These are phyloP conservation scores for Prunella vulgaris DNA, from an alignment of 257 asterid species.

Conservation along the genomic window DNA sequence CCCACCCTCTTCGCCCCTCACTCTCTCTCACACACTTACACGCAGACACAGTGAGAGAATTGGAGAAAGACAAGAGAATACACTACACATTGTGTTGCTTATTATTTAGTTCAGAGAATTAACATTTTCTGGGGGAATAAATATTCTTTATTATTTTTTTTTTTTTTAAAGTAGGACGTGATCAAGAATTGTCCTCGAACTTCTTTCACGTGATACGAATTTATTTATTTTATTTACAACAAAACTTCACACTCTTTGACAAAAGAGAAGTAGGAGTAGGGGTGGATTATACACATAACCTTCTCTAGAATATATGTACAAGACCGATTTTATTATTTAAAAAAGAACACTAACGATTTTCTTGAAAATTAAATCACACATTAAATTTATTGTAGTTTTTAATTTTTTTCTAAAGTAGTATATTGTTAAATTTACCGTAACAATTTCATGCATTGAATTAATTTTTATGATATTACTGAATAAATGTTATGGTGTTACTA, in stretches of 20 bases:
- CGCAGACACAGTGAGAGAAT: not conserved
- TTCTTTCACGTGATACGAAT: constrained; percentile 11
- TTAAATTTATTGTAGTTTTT: too few relatives aligned
- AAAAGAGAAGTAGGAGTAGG: not conserved
- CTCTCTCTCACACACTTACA: constrained; percentile 20
- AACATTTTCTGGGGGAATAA: constrained; percentile 17
- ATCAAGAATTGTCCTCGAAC: constrained; percentile 2
- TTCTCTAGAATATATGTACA: not conserved
- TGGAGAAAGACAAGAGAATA: not conserved
- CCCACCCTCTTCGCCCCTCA: constrained; percentile 68
- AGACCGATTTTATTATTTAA: too few relatives aligned
- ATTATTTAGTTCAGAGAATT: constrained; percentile 4
- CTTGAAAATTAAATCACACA: too few relatives aligned
- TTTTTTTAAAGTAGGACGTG: not conserved
- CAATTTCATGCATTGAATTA: too few relatives aligned
- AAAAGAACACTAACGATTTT: too few relatives aligned
- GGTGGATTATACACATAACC: not conserved
- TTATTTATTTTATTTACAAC: not conserved
- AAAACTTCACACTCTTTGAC: constrained; percentile 1
- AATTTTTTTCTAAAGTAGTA: too few relatives aligned
- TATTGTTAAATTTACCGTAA: too few relatives aligned
- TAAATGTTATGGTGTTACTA: too few relatives aligned
- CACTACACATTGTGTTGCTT: not conserved
- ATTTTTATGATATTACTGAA: too few relatives aligned
- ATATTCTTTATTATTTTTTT: not conserved